These are phyloP conservation scores for Argentina anserina DNA, from an alignment of 306 rosid genomes.

Conservation along the genomic window DNA sequence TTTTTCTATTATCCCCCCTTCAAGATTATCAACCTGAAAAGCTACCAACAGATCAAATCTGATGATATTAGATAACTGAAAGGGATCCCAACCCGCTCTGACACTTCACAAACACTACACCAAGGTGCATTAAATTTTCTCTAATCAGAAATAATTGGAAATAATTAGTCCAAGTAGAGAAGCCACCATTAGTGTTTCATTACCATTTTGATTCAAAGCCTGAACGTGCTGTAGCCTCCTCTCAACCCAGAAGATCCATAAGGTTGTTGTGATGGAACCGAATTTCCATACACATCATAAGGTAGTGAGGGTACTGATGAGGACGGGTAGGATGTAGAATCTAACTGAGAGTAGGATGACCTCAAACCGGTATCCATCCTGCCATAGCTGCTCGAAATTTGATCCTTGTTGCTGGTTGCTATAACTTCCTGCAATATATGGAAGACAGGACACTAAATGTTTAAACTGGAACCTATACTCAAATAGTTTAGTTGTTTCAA, in stretches of 20 bases:
- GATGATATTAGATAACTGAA: slow-evolving; percentile 16
- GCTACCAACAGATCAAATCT: slow-evolving; percentile 25
- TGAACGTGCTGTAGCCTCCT: slow-evolving; percentile 81
- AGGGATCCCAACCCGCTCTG: background rate
- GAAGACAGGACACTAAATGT: slow-evolving; percentile 11
- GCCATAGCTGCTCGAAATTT: slow-evolving; percentile 53
- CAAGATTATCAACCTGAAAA: slow-evolving; percentile 31
- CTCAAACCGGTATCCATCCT: slow-evolving; percentile 64
- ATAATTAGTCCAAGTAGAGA: slow-evolving; percentile 27
- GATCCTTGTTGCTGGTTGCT: slow-evolving; percentile 58
- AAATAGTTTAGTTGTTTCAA: background rate
- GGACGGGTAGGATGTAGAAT: slow-evolving; percentile 49
- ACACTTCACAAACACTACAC: slow-evolving; percentile 34
- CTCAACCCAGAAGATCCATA: slow-evolving; percentile 81
- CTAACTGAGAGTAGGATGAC: slow-evolving; percentile 69
- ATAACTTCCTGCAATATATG: slow-evolving; percentile 68
- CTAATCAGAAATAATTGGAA: slow-evolving; percentile 31
- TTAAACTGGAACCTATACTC: background rate
- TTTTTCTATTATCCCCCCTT: slow-evolving; percentile 21
- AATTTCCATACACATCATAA: slow-evolving; percentile 66
- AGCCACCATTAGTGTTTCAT: slow-evolving; percentile 21
- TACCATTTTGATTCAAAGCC: slow-evolving; percentile 48
- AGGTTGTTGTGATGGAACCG: slow-evolving; percentile 23
- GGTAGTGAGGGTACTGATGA: slow-evolving; percentile 68
- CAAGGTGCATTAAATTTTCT: slow-evolving; percentile 23